Percentiles rank a stretch among this genome's conserved stretches.
Conservation (phyloP, 495 filamentous ascomycete species). For the Hypoxylon cercidicola region DNA sequence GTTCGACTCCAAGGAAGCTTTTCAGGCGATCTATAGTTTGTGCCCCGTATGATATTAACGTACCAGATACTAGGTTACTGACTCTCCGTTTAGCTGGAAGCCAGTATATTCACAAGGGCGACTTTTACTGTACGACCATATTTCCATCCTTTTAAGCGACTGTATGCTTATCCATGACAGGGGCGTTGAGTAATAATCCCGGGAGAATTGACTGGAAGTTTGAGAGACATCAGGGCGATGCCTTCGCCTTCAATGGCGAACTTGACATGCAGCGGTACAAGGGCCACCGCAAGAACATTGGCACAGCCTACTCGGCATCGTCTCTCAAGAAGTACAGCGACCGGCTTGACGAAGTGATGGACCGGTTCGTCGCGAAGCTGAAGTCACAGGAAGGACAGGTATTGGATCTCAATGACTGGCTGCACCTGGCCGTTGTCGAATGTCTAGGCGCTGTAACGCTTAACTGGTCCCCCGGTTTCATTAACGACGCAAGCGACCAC, state of each 20-base stretch:
- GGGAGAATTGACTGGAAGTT: conserved; percentile 28
- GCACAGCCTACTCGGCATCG: conserved; percentile 46
- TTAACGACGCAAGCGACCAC: conserved; percentile 47
- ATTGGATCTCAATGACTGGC: conserved; percentile 53
- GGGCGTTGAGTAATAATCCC: conserved; percentile 16
- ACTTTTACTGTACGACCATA: conserved; percentile 48
- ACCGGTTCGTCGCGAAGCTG: conserved; percentile 37
- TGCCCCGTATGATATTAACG: neutral
- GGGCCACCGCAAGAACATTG: conserved; percentile 53
- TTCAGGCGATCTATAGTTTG: conserved; percentile 56
- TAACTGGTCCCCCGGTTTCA: conserved; percentile 54
- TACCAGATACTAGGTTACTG: neutral
- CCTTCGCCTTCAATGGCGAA: conserved; percentile 42
- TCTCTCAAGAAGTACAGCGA: conserved; percentile 51
- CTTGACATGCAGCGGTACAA: conserved; percentile 51
- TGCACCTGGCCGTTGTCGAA: conserved; percentile 56
- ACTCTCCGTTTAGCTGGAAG: conserved; percentile 32
- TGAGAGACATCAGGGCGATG: conserved; percentile 21
- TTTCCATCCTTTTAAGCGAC: neutral
- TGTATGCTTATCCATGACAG: conserved; percentile 8
- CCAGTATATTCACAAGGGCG: conserved; percentile 49
- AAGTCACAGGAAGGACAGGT: conserved; percentile 41
- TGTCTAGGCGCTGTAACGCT: conserved; percentile 53
- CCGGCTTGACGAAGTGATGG: conserved; percentile 48
- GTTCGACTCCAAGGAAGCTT: conserved; percentile 55